Evolutionary conservation across 805 yeast species (phyloP), one percentile per base, ranked within the genome.

Genomic region (Pichia ethanolica): DNA sequence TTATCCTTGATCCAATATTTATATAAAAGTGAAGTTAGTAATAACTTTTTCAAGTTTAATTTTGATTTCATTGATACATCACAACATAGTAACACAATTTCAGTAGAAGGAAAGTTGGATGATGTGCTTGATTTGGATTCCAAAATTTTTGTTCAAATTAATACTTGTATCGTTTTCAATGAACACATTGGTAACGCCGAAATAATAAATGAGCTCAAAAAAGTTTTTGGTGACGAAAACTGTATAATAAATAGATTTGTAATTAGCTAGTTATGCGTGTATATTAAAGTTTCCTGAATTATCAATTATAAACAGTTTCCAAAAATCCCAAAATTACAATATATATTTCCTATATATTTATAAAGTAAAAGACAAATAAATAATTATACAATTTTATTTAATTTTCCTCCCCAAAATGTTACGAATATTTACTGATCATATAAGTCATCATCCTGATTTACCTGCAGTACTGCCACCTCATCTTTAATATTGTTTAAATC

Each of bases 401-500:
- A 30, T 6, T 30, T 30, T 7, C 1, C 9, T 6, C 32, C 7
- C 32, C 7, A 9, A 30, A 3, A 30, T 30, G 32, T 7, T 7
- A 14, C 11, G 45, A 26, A 34, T 20, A 12, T 39, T 33, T 25
- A 35, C 26, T 35, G 39, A 12, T 46, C 45, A 40, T 32, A 38
- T 34, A 40, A 30, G 8, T 38, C 44, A 14, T 43, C 44, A 39
- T 51, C 46, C 12, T 33, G 43, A 11, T 40, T 34, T 8, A 37
- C n/a, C 20, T 39, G 42, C 45, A 50, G 39, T 8, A 52, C 47
- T 5, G 50, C 50, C 40, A 52, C 38, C n/a, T 53, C 44, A n/a
- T 38, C 42, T 10, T 39, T 35, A 30, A 44, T 25, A 6, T 20
- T 35, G 10, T 34, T 37, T 5, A 12, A 26, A 25, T 38, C 34